These are phyloP conservation scores for Hygrocybe coccinea DNA, from an alignment of 768 basidiomycete species.

Conservation along the genomic window DNA sequence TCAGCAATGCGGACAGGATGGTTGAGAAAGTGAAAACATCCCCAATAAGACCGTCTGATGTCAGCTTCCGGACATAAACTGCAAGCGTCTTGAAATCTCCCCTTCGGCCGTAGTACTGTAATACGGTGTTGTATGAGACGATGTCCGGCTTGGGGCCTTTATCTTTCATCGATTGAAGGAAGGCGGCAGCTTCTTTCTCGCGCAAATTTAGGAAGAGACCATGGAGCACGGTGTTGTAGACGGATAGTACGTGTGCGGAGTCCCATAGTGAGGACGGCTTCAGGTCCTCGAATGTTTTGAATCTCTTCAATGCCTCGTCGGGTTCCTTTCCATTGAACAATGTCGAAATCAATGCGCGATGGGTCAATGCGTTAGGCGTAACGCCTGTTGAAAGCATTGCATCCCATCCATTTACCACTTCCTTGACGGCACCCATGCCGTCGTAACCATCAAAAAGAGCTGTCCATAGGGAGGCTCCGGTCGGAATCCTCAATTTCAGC, in stretches of 20 bases:
- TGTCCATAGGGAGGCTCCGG: conserved; percentile 64
- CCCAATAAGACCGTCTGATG: conserved; percentile 49
- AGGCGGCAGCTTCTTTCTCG: conserved; percentile 35
- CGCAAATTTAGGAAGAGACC: conserved; percentile 51
- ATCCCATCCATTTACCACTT: conserved; percentile 59
- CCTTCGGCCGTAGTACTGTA: conserved; percentile 60
- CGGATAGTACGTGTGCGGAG: conserved; percentile 29
- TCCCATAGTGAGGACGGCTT: conserved; percentile 5
- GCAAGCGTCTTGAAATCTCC: conserved; percentile 62
- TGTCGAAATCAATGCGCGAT: conserved; percentile 64
- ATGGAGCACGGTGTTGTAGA: conserved; percentile 74
- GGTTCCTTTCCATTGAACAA: conserved; percentile 49
- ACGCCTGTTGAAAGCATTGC: conserved; percentile 55
- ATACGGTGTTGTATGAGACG: conserved; percentile 75
- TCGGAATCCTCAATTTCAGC: conserved; percentile 40
- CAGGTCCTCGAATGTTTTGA: conserved; percentile 47
- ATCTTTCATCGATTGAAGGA: conserved; percentile 42
- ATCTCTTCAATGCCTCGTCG: conserved; percentile 47
- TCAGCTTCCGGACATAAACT: conserved; percentile 53
- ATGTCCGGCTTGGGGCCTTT: conserved; percentile 63
- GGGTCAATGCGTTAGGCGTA: conserved; percentile 56
- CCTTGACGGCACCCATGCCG: conserved; percentile 43
- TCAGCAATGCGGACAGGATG: conserved; percentile 72
- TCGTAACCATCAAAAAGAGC: conserved; percentile 63
- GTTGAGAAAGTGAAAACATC: conserved; percentile 87